A percentile compares a stretch with the other conserved stretches of the same genome.
These are phyloP conservation scores for Diutina rugosa DNA, from an alignment of 1,139 yeast species.

Conservation along the genomic window DNA sequence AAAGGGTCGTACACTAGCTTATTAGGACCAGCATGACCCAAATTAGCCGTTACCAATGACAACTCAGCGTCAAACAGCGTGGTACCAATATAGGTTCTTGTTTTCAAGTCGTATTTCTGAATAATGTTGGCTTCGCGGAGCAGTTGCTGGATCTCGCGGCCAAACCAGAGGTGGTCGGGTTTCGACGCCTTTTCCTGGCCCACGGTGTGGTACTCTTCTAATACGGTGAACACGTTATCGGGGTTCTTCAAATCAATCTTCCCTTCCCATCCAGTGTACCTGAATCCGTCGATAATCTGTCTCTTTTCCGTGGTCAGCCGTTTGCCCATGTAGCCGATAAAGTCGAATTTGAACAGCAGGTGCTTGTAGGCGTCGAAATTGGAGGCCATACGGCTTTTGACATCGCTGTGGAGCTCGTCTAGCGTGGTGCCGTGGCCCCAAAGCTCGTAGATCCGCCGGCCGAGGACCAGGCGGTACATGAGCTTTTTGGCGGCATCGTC, in stretches of 20 bases:
- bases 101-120: conserved; percentile 71
- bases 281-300: conserved; percentile 57
- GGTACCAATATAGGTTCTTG: conserved; percentile 84
- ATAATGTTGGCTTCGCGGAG: conserved; percentile 49
- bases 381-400: conserved; percentile 20
- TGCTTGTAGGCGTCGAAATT: conserved; percentile 22
- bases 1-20: conserved; percentile 84
- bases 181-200: conserved; percentile 38
- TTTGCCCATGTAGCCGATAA: conserved; percentile 54
- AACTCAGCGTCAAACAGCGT: conserved; percentile 91
- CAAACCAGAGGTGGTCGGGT: conserved; percentile 60
- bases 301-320: conserved; percentile 42
- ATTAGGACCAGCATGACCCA: conserved; percentile 60
- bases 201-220: conserved; percentile 55
- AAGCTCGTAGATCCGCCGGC: conserved; percentile 69
- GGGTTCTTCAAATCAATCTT: conserved; percentile 70
- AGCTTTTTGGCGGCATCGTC: conserved; percentile 59
- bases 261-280: conserved; percentile 63
- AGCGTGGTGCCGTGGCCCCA: conserved; percentile 62
- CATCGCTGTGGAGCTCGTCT: conserved; percentile 44
- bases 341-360: conserved; percentile 67
- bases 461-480: conserved; percentile 54
- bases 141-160: conserved; percentile 55
- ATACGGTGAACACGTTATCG: conserved; percentile 53
- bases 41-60: conserved; percentile 73